Evolutionary conservation across 352 stramenopile species (phyloP).

Genomic region (Elongisporangium prolatum): DNA sequence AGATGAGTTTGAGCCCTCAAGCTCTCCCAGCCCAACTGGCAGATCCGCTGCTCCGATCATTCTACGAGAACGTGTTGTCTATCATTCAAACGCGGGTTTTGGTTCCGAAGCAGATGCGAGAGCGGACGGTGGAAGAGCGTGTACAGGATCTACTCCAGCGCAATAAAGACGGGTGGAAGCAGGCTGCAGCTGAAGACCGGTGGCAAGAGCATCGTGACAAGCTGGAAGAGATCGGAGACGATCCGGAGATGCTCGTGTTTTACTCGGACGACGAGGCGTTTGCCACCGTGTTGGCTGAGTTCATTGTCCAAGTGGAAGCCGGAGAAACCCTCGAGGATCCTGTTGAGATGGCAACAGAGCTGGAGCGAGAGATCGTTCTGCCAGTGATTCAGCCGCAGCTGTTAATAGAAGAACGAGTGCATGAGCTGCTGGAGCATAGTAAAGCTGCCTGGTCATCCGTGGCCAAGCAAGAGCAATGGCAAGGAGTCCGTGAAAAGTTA

Average conservation of each 20-base stretch:
- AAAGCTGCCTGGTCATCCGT: neutral
- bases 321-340: neutral
- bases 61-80: conserved; percentile 41
- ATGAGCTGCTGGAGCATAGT: neutral
- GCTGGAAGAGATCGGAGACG: conserved; percentile 60
- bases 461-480: conserved; percentile 16
- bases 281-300: conserved; percentile 20
- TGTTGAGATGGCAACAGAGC: neutral
- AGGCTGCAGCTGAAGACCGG: conserved; percentile 9
- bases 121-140: conserved; percentile 28
- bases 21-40: conserved; percentile 40
- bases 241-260: conserved; percentile 63
- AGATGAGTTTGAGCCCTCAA: conserved; percentile 62
- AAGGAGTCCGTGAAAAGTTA: conserved; percentile 23
- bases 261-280: conserved; percentile 51
- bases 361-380: neutral
- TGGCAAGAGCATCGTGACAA: conserved; percentile 30
- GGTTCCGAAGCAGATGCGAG: conserved; percentile 11
- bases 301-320: conserved; percentile 17
- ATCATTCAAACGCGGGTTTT: neutral
- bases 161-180: conserved; percentile 10
- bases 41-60: conserved; percentile 35
- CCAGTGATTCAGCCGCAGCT: neutral
- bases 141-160: conserved; percentile 21
- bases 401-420: neutral